These are phyloP conservation scores for Asterophora lycoperdoides DNA, from an alignment of 768 basidiomycete genomes.

Conservation along the genomic window DNA sequence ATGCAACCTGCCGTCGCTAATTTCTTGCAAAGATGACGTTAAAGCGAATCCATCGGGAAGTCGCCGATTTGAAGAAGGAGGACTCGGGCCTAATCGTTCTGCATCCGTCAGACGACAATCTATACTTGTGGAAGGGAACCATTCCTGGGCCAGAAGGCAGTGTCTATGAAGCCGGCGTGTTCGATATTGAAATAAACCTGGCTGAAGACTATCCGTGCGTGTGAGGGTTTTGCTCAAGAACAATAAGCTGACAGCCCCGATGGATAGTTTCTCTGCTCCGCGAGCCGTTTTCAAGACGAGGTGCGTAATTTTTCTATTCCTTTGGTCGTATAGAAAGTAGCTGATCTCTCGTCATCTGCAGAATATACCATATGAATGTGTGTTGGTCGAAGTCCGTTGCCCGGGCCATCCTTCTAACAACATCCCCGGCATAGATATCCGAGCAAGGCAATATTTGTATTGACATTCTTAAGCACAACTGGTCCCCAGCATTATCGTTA, in stretches of 20 bases:
- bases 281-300: constrained; percentile 71
- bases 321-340: background rate
- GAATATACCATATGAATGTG: constrained; percentile 87
- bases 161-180: constrained; percentile 76
- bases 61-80: constrained; percentile 76
- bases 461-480: constrained; percentile 89
- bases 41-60: constrained; percentile 82
- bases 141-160: constrained; percentile 84
- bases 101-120: constrained; percentile 56
- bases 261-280: constrained; percentile 69
- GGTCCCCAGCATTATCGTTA: constrained; percentile 91
- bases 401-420: background rate
- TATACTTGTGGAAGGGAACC: constrained; percentile 71
- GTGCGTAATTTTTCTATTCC: constrained; percentile 31
- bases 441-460: constrained; percentile 78
- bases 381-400: constrained; percentile 14
- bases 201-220: constrained; percentile 77
- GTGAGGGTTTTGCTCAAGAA: constrained; percentile 4
- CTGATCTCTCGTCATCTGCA: constrained; percentile 21
- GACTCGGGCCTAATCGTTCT: constrained; percentile 73
- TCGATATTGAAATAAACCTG: constrained; percentile 62
- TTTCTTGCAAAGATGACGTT: constrained; percentile 45
- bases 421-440: constrained; percentile 44
- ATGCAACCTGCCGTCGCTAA: no score
- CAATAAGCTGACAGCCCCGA: constrained; percentile 5